phyloP scores from a whole-genome alignment of 73 alveolate genomes.

The Paramecium octaurelia region DNA sequence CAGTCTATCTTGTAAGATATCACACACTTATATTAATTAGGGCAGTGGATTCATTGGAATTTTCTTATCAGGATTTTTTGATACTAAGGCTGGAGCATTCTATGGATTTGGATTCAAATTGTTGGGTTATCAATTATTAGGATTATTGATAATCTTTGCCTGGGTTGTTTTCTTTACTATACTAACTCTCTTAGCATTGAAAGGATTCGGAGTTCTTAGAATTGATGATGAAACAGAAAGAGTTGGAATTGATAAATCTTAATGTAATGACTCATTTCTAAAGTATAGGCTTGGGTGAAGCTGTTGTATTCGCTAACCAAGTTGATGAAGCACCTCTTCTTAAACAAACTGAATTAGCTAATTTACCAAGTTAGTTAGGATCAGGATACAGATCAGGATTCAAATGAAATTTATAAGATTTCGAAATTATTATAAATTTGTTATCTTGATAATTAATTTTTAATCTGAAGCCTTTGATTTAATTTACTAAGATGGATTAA shows the following conservation, averaged over 20 bases:
- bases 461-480: no score
- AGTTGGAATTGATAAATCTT: not conserved
- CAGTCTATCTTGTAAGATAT: conserved; percentile 1
- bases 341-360: not conserved
- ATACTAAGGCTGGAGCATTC: conserved; percentile 13
- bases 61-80: not conserved
- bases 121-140: not conserved
- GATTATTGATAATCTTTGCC: not conserved
- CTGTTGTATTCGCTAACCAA: conserved; percentile 24
- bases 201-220: conserved; percentile 21
- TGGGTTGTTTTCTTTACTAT: not conserved
- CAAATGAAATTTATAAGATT: not conserved
- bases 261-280: not conserved
- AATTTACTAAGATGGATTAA: no score
- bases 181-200: not conserved
- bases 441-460: no score
- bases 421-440: not conserved
- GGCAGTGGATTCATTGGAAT: not conserved
- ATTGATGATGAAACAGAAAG: not conserved
- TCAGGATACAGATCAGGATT: not conserved
- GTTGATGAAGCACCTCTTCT: not conserved
- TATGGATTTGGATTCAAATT: not conserved
- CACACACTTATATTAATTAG: not conserved
- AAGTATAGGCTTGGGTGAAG: conserved; percentile 1
- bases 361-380: not conserved